Conservation (phyloP, 73 alveolate species). For the Strombidium stylifer region DNA sequence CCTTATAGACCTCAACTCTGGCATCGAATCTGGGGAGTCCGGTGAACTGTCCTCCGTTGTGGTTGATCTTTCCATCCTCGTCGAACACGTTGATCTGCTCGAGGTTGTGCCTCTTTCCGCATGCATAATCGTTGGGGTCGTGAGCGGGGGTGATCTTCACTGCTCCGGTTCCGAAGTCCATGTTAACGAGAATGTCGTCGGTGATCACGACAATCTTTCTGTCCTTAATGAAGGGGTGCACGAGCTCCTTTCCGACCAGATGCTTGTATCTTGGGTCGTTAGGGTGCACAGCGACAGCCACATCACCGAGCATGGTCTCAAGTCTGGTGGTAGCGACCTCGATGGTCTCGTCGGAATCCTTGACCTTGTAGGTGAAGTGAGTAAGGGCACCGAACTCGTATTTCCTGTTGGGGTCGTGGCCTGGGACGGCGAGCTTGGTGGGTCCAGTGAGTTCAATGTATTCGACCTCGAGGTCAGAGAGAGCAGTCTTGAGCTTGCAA, state of each 20-base stretch:
- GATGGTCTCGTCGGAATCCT: conserved; percentile 78
- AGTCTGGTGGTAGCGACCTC: conserved; percentile 98
- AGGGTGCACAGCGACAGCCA: conserved; percentile 99
- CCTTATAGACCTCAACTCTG: conserved; percentile 84
- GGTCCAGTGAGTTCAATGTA: conserved; percentile 79
- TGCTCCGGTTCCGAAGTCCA: conserved; percentile 99
- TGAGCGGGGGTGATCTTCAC: conserved; percentile 99
- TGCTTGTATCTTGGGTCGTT: conserved; percentile 94
- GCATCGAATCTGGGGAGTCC: conserved; percentile 97
- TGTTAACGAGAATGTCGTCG: conserved; percentile 93
- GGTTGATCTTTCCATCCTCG: conserved; percentile 96
- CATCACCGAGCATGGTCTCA: conserved; percentile 99
- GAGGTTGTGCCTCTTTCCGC: conserved; percentile 94
- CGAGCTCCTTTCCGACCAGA: conserved; percentile 94
- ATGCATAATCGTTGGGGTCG: conserved; percentile 98
- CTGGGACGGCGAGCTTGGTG: conserved; percentile 75
- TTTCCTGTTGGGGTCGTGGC: conserved; percentile 77
- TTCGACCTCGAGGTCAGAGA: conserved; percentile 96
- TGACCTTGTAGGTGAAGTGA: conserved; percentile 89
- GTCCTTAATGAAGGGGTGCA: conserved; percentile 96
- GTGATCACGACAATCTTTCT: conserved; percentile 92
- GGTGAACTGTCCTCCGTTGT: conserved; percentile 94
- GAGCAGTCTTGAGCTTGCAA: conserved; percentile 95
- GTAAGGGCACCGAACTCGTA: conserved; percentile 93
- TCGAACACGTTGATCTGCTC: conserved; percentile 89